These are phyloP conservation scores for Colletotrichum plurivorum DNA, from an alignment of 2,329 filamentous ascomycete genomes.

Conservation along the genomic window DNA sequence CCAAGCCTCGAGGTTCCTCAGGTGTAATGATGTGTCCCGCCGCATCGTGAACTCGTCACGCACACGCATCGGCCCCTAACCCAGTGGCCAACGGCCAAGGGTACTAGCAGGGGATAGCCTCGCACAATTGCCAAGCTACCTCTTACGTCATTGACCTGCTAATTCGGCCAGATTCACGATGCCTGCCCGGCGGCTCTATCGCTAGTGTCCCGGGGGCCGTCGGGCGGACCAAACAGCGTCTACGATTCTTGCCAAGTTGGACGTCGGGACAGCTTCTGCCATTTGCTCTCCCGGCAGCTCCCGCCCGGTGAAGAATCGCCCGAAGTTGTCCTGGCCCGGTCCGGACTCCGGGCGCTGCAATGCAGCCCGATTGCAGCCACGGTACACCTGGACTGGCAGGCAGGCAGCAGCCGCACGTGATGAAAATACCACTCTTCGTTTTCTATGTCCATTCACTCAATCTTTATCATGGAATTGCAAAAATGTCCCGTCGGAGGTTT, in stretches of 20 bases:
- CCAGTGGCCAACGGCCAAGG: not conserved
- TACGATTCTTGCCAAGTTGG: conserved; percentile 4
- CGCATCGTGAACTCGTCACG: conserved; percentile 24
- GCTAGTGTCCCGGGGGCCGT: conserved; percentile 33
- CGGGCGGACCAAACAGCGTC: not conserved
- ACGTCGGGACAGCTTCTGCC: not conserved
- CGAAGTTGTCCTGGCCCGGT: conserved; percentile 6
- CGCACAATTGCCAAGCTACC: conserved; percentile 7
- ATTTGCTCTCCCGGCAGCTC: conserved; percentile 6
- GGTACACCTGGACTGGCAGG: no score
- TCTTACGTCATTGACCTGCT: conserved; percentile 33
- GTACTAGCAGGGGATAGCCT: conserved; percentile 8
- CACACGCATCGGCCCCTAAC: conserved; percentile 11
- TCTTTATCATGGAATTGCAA: no score
- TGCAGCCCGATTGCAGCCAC: no score
- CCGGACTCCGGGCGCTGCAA: not conserved
- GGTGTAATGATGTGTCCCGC: not conserved
- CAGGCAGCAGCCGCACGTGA: no score
- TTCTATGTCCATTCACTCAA: no score
- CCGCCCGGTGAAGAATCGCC: conserved; percentile 21
- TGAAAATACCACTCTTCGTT: not conserved
- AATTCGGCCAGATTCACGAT: conserved; percentile 35
- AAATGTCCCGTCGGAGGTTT: no score
- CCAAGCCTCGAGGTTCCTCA: no score
- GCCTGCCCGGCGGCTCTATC: conserved; percentile 36